Percentiles rank a stretch among this genome's conserved stretches.
Conservation (phyloP, 139 green algal genomes). For the Chlamydomonas asymmetrica region DNA sequence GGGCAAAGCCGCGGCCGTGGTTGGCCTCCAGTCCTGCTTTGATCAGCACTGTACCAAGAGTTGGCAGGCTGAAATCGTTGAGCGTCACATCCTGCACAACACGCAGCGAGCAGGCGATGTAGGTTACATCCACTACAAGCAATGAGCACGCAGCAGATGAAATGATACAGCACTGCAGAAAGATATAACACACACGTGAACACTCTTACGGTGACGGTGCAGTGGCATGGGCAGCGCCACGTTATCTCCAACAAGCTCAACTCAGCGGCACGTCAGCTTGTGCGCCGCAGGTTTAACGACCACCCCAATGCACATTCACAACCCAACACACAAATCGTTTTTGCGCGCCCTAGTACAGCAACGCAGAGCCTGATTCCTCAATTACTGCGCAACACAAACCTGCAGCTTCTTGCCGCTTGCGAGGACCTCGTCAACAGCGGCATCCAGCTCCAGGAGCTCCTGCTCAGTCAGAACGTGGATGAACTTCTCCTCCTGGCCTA, state of each 20-base stretch:
- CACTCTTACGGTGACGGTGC: not conserved
- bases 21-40: conserved; percentile 39
- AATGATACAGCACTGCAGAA: too few relatives aligned
- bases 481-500: conserved; percentile 18
- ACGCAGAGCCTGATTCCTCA: too few relatives aligned
- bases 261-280: not conserved
- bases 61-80: conserved; percentile 52
- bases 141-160: not conserved
- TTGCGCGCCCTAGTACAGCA: too few relatives aligned
- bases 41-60: conserved; percentile 44
- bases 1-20: conserved; percentile 57
- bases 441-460: conserved; percentile 47
- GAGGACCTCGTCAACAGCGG: conserved; percentile 23
- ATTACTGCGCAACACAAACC: too few relatives aligned
- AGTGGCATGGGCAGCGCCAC: not conserved
- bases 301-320: too few relatives aligned
- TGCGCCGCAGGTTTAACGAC: not conserved
- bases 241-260: not conserved
- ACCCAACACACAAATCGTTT: too few relatives aligned
- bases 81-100: conserved; percentile 35
- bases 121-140: not conserved
- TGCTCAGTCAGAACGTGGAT: conserved; percentile 35
- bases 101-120: not conserved
- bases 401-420: conserved; percentile 33
- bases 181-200: not conserved